Evolutionary conservation across 75 land plant species (phyloP).

Genomic region (Azolla pinnata): DNA sequence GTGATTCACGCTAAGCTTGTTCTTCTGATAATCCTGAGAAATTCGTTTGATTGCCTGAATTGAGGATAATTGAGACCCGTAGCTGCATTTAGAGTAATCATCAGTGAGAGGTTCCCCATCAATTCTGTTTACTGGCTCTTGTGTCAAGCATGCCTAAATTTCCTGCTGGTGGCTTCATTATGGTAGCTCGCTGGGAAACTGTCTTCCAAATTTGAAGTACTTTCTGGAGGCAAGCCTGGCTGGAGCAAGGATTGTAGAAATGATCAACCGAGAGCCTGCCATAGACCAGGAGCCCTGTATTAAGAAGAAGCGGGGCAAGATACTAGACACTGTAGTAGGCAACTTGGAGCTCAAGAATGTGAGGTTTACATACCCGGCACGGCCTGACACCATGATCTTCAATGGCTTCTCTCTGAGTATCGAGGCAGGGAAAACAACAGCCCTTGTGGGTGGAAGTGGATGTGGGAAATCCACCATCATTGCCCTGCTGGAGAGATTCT

Average conservation of each 20-base stretch:
- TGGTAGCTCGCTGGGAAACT: constrained; percentile 40
- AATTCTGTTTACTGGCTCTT: too few relatives aligned
- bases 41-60: too few relatives aligned
- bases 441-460: constrained; percentile 71
- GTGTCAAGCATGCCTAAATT: too few relatives aligned
- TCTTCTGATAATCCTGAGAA: too few relatives aligned
- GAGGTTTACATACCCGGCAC: constrained; percentile 47
- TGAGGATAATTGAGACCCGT: too few relatives aligned
- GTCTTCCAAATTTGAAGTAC: constrained; percentile 58
- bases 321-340: constrained; percentile 33
- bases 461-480: constrained; percentile 71
- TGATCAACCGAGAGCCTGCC: constrained; percentile 49
- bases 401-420: constrained; percentile 39
- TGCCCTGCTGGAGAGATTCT: constrained; percentile 60
- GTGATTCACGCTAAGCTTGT: too few relatives aligned
- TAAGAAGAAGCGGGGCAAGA: constrained; percentile 27
- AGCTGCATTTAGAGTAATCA: too few relatives aligned
- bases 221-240: constrained; percentile 58
- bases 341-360: constrained; percentile 38
- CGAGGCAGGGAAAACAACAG: constrained; percentile 54
- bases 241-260: constrained; percentile 39
- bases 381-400: constrained; percentile 24
- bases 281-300: constrained; percentile 66
- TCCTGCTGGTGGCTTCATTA: too few relatives aligned
- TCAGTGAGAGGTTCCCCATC: too few relatives aligned